Base-by-base conservation (phyloP, 352 stramenopile genomes). In the Globisporangium abappressorium region DNA sequence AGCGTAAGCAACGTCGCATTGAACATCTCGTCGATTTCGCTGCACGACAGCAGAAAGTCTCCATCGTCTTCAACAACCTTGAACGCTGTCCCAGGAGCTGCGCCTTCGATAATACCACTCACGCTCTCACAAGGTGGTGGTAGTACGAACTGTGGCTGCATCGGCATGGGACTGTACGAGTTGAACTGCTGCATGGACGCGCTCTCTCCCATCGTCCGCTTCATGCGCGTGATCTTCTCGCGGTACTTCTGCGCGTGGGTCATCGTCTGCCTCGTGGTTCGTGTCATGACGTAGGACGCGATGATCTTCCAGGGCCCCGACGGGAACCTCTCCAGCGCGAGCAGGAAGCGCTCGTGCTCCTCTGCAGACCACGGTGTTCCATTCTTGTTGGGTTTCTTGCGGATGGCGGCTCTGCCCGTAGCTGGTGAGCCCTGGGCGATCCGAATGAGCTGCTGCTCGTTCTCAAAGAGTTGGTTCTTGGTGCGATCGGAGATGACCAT, bases 191-290 rank as follows among this genome's bases (percentile, higher is more conserved):
- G 38, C 12, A 46, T 18, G 38, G 12, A 6, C 38, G 38, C 11
- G 38, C 38, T 46, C 12, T 20, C 38, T 46, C 18, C 38, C 11
- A 46, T 46, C 38, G 12, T 1, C 38, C 38, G 38, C 8, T 46
- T 46, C 38, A 46, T 46, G 5, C 58, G 38, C 26, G 41, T 36
- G 38, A 64, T 64, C 41, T 64, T 53, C 69, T 78, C 71, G 5
- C 75, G 70, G 57, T 81, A 79, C 62, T 79, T 79, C 49, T 81
- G 75, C 61, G 75, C 75, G 47, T 81, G 75, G 15, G 75, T 79
- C 72, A 78, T 81, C 3, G 72, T 73, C 69, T 81, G 72, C 8
- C 72, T 69, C 14, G 73, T 78, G 26, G 67, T 80, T 0, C 71
- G 70, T 9, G 73, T 82, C 38, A 46, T 46, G 38, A 46, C 38